phyloP scores from a whole-genome alignment of 805 yeast genomes.

The Wickerhamomyces bisporus region DNA sequence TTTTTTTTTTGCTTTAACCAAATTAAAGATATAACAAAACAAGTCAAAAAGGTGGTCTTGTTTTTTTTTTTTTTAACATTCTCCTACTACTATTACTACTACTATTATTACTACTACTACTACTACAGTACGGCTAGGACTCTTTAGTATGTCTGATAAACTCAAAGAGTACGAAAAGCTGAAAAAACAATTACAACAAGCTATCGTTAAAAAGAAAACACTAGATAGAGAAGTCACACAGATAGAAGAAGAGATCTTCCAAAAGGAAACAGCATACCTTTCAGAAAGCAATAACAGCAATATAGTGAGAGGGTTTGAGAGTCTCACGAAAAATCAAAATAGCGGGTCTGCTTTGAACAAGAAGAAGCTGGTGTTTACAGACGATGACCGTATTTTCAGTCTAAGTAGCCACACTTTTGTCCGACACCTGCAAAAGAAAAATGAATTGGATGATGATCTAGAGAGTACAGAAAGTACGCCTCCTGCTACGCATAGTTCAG shows the following conservation, averaged over 20 bases:
- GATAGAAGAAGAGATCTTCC: conserved; percentile 75
- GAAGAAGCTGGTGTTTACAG: conserved; percentile 51
- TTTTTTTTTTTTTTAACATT: no score
- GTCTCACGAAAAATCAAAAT: conserved; percentile 49
- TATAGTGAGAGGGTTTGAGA: conserved; percentile 88
- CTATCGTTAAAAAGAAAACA: conserved; percentile 54
- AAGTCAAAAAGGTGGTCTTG: no score
- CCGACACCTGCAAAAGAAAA: conserved; percentile 51
- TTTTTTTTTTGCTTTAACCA: no score
- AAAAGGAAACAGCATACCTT: conserved; percentile 72
- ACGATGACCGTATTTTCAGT: conserved; percentile 78
- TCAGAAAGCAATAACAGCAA: conserved; percentile 68
- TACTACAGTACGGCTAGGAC: no score
- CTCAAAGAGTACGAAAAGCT: conserved; percentile 55
- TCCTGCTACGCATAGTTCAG: background rate
- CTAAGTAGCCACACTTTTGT: conserved; percentile 67
- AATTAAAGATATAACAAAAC: no score
- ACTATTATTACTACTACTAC: no score
- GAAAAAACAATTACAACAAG: conserved; percentile 59
- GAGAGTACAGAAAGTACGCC: conserved; percentile 21
- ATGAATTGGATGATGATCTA: conserved; percentile 29
- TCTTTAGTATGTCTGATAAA: conserved; percentile 12
- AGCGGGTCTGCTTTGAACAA: conserved; percentile 22
- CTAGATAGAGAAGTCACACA: conserved; percentile 58
- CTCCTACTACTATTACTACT: no score